Evolutionary conservation across 371 early-diverging fungal genomes (phyloP), one percentile per base, ranked within the genome.

Genomic region (Umbelopsis sp.): DNA sequence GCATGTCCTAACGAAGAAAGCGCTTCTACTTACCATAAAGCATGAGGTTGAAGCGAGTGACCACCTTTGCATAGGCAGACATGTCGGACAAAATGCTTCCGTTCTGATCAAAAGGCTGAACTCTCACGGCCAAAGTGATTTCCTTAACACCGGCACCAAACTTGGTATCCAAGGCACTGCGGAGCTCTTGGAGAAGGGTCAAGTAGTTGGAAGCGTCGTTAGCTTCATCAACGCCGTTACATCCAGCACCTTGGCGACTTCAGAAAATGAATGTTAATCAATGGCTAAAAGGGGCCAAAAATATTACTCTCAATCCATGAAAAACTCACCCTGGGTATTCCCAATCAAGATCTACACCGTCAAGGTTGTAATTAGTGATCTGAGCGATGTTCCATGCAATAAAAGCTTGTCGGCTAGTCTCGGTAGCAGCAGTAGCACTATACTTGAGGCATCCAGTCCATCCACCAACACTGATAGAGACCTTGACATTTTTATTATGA

Each of bases 101-200:
- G 2, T 77, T 38, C 29, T 76, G 81, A 25, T 80, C 87, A 51
- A 87, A 90, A 4, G 91, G 87, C 62, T 87, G 82, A 12, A 88
- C 88, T 20, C 88, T 85, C 3, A 87, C 89, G 12, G 93, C 94
- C 69, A 91, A 75, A 1, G 92, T 87, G 52, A 94, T 79, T 71
- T 88, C 81, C 76, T 90, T 92, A 50, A 74, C 75, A 20, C 74
- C 70, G 16, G 69, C 75, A 6, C 85, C 79, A 50, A 72, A 80
- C 50, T 71, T 80, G 3, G 69, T 75, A 44, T 85, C 85, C 45
- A 93, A 69, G 3, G 88, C 89, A 4, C 76, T 74, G 14, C 92
- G 86, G 41, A 94, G 82, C 35, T 89, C 90, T 45, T 83, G 70
- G 1, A 94, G 74, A 11, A 93, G 78, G 4, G 73, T 77, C 68